Percentiles rank a stretch among this genome's conserved stretches.
Evolutionary conservation across 768 basidiomycete species (phyloP).

Genomic region (Rubroboletus satanas): DNA sequence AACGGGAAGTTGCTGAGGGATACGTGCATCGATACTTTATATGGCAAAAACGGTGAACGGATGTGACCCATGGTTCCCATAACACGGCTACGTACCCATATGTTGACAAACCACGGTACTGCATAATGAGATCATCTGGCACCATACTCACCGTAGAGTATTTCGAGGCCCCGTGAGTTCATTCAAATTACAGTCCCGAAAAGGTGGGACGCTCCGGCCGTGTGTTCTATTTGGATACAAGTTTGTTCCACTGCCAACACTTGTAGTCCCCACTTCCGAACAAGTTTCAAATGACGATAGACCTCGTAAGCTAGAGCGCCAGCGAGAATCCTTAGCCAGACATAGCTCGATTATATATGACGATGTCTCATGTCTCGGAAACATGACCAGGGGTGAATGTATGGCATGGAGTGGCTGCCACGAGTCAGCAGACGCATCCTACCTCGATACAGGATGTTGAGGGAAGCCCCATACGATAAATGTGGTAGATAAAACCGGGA

Average conservation of each 20-base stretch:
- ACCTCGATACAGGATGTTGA: neutral
- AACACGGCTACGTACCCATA: neutral
- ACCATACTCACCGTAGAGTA: neutral
- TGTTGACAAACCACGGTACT: neutral
- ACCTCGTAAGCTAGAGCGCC: neutral
- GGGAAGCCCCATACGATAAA: constrained; percentile 1
- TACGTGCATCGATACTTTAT: neutral
- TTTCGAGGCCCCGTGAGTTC: neutral
- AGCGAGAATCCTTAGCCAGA: neutral
- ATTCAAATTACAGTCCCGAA: neutral
- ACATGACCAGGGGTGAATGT: neutral
- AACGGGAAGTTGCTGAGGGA: neutral
- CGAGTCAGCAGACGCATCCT: neutral
- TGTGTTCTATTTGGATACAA: neutral
- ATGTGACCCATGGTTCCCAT: neutral
- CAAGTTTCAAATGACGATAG: neutral
- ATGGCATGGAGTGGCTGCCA: neutral
- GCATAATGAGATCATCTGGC: neutral
- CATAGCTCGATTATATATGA: neutral
- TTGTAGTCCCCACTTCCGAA: neutral
- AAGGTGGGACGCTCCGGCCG: neutral
- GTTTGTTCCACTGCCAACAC: neutral
- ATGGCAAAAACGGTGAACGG: neutral
- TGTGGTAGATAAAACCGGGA: neutral
- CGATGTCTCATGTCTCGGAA: neutral